Conservation (phyloP, 768 basidiomycete species). For the Mycena filopes region DNA sequence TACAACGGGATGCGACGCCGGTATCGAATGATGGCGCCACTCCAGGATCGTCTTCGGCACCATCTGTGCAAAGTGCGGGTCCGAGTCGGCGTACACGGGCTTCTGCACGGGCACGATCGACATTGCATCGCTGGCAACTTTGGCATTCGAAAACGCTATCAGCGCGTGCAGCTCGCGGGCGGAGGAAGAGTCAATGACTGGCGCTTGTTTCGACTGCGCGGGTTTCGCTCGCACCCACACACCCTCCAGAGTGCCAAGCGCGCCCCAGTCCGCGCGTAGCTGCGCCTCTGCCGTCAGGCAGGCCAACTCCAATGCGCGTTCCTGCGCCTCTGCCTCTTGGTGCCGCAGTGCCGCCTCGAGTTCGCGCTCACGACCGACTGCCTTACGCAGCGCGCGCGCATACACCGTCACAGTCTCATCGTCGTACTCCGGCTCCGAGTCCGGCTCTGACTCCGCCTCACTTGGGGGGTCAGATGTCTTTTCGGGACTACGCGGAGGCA, state of each 20-base stretch:
- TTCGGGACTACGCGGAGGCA: not conserved
- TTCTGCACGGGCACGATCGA: constrained; percentile 6
- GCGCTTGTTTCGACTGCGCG: not conserved
- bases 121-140: constrained; percentile 7
- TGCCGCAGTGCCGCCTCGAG: constrained; percentile 9
- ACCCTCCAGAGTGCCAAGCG: constrained; percentile 24
- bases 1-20: not conserved
- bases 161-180: constrained; percentile 23
- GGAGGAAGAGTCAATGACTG: too few relatives aligned
- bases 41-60: constrained; percentile 16
- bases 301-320: not conserved
- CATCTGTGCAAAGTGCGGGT: constrained; percentile 2
- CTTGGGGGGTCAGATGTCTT: not conserved
- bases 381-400: constrained; percentile 11
- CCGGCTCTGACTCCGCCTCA: not conserved
- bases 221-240: constrained; percentile 20
- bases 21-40: too few relatives aligned
- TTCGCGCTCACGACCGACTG: constrained; percentile 24
- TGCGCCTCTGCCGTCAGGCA: constrained; percentile 14
- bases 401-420: not conserved
- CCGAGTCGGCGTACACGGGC: constrained; percentile 3
- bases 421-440: not conserved
- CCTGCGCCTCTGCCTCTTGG: not conserved
- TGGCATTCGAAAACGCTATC: constrained; percentile 14
- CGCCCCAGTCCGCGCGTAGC: constrained; percentile 23